phyloP scores from a whole-genome alignment of 2,329 filamentous ascomycete species.

The Meredithiella fracta region DNA sequence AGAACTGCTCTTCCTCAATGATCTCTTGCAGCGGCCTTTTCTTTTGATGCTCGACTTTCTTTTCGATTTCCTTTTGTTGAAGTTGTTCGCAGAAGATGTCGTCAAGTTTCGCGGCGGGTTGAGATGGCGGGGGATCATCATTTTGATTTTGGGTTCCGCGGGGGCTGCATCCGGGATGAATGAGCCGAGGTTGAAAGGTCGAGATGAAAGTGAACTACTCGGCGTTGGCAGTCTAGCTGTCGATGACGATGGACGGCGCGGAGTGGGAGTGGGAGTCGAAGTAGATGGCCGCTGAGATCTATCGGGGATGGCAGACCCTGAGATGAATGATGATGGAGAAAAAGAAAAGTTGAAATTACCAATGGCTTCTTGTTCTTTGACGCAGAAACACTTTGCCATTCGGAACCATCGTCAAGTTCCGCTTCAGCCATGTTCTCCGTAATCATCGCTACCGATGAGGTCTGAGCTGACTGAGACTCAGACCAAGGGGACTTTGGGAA shows the following conservation, averaged over 20 bases:
- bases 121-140: constrained; percentile 21
- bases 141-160: constrained; percentile 43
- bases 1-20: constrained; percentile 90
- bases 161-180: constrained; percentile 17
- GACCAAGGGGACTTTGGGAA: constrained; percentile 9
- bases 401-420: constrained; percentile 1
- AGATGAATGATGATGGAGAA: not conserved
- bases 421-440: constrained; percentile 13
- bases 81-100: constrained; percentile 83
- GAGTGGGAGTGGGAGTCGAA: not conserved
- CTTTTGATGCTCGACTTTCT: constrained; percentile 62
- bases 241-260: not conserved
- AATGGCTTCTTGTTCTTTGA: constrained; percentile 2
- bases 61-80: constrained; percentile 50
- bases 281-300: not conserved
- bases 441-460: constrained; percentile 1
- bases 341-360: not conserved
- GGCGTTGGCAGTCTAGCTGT: not conserved
- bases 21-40: constrained; percentile 88
- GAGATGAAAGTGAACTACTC: not conserved
- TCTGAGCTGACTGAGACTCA: not conserved
- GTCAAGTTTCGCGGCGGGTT: constrained; percentile 41
- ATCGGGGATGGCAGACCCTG: not conserved
- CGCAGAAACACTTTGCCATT: constrained; percentile 12
- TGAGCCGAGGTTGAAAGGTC: constrained; percentile 8